phyloP scores from a whole-genome alignment of 1,139 yeast species.

The Hanseniaspora gamundiae region DNA sequence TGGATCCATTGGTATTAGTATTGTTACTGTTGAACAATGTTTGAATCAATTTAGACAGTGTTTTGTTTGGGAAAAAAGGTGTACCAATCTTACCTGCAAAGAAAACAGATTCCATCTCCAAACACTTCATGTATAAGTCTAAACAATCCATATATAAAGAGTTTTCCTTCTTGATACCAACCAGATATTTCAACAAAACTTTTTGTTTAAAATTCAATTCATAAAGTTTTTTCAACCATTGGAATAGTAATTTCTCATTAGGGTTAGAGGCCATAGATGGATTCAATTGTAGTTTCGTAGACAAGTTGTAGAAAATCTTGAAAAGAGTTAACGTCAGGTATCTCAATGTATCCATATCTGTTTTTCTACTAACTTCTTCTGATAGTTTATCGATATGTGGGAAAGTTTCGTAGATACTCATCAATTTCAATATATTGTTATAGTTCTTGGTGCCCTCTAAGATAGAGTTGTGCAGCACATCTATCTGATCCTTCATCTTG shows the following conservation, averaged over 20 bases:
- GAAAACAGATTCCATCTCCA: slow-evolving; percentile 47
- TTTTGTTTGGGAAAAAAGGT: slow-evolving; percentile 50
- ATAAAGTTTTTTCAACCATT: slow-evolving; percentile 58
- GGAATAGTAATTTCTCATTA: slow-evolving; percentile 35
- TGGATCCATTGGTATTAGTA: slow-evolving; percentile 30
- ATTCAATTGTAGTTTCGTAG: slow-evolving; percentile 37
- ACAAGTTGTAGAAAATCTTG: slow-evolving; percentile 45
- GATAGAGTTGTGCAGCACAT: slow-evolving; percentile 5
- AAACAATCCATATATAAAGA: slow-evolving; percentile 42
- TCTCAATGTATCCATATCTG: slow-evolving; percentile 26
- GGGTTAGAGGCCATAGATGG: slow-evolving; percentile 26
- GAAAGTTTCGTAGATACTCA: slow-evolving; percentile 4
- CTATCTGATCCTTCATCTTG: slow-evolving; percentile 4
- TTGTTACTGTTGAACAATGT: slow-evolving; percentile 12
- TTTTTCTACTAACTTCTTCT: neutral
- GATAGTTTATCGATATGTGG: neutral
- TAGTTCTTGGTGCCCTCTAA: slow-evolving; percentile 7
- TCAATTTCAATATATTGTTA: slow-evolving; percentile 6
- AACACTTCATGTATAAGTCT: slow-evolving; percentile 49
- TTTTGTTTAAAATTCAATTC: slow-evolving; percentile 35
- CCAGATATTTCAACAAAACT: slow-evolving; percentile 31
- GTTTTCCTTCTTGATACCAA: slow-evolving; percentile 25
- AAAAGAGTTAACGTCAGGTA: slow-evolving; percentile 40
- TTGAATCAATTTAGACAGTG: slow-evolving; percentile 38
- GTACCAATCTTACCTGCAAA: slow-evolving; percentile 39